phyloP scores from a whole-genome alignment of 768 basidiomycete species.

The Lactifluus pinguis region DNA sequence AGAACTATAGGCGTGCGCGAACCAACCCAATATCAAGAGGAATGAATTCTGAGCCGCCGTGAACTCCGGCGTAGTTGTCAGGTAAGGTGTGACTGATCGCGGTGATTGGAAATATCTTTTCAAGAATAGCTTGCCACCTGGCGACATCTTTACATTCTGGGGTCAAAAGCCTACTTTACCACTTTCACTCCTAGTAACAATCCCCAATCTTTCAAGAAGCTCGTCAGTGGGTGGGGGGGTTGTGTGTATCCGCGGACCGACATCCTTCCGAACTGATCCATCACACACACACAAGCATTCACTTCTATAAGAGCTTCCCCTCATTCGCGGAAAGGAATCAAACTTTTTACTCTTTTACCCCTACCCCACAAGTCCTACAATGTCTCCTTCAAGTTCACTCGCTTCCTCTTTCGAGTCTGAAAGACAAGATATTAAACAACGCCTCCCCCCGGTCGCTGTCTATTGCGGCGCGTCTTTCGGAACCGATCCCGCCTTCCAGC shows the following conservation, averaged over 20 bases:
- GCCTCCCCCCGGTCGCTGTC: conserved; percentile 49
- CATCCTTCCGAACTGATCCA: neutral
- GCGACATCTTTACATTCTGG: neutral
- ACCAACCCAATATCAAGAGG: too few relatives aligned
- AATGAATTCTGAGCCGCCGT: neutral
- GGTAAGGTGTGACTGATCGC: neutral
- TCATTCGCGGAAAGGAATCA: neutral
- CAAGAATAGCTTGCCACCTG: neutral
- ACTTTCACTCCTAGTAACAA: neutral
- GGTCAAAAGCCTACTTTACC: neutral
- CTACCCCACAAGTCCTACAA: neutral
- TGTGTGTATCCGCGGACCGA: neutral
- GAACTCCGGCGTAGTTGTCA: neutral
- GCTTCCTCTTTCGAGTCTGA: neutral
- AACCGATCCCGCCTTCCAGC: conserved; percentile 45
- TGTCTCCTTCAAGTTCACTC: neutral
- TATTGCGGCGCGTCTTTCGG: conserved; percentile 79
- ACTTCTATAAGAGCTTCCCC: neutral
- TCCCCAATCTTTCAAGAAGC: neutral
- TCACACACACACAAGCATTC: neutral
- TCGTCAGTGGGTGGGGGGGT: neutral
- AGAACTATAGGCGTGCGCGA: too few relatives aligned
- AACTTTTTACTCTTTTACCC: neutral
- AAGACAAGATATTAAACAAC: neutral
- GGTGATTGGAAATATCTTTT: neutral